phyloP scores from a whole-genome alignment of 2,329 filamentous ascomycete species.

The Parastagonospora nodorum region DNA sequence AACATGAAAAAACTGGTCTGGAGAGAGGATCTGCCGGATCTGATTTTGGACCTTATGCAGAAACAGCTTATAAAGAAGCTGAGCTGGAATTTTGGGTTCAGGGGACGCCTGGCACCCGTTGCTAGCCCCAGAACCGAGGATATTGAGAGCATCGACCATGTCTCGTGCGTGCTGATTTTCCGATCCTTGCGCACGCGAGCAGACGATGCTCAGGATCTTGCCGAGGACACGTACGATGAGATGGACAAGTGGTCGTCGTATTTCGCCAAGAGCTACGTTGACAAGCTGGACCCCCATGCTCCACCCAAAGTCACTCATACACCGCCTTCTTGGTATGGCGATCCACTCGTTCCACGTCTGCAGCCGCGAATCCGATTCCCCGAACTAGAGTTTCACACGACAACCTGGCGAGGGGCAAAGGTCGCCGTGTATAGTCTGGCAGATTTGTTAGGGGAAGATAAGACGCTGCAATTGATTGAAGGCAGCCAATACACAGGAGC shows the following conservation, averaged over 20 bases:
- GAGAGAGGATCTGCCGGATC: constrained; percentile 54
- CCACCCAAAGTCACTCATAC: constrained; percentile 25
- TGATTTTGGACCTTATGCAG: constrained; percentile 48
- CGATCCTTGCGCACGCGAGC: constrained; percentile 30
- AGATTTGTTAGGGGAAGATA: constrained; percentile 42
- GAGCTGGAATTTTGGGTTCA: constrained; percentile 35
- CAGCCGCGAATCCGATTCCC: constrained; percentile 34
- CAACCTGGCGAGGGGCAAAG: constrained; percentile 33
- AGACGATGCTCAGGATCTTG: constrained; percentile 23
- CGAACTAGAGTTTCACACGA: constrained; percentile 36
- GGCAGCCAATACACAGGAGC: constrained; percentile 27
- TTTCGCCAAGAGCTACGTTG: constrained; percentile 16
- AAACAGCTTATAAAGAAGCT: constrained; percentile 45
- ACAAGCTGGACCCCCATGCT: constrained; percentile 33
- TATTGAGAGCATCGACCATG: constrained; percentile 32
- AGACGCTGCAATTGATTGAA: constrained; percentile 24
- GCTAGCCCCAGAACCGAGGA: constrained; percentile 24
- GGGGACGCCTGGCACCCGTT: constrained; percentile 28
- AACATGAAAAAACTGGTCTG: constrained; percentile 47
- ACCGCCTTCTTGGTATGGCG: constrained; percentile 32
- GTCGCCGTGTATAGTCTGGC: constrained; percentile 42
- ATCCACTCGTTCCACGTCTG: constrained; percentile 32
- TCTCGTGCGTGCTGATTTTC: constrained; percentile 35
- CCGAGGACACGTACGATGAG: constrained; percentile 17
- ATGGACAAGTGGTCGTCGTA: constrained; percentile 30